These are phyloP conservation scores for Cyclostephanos tholiformis DNA, from an alignment of 108 stramenopile genomes.

Conservation along the genomic window DNA sequence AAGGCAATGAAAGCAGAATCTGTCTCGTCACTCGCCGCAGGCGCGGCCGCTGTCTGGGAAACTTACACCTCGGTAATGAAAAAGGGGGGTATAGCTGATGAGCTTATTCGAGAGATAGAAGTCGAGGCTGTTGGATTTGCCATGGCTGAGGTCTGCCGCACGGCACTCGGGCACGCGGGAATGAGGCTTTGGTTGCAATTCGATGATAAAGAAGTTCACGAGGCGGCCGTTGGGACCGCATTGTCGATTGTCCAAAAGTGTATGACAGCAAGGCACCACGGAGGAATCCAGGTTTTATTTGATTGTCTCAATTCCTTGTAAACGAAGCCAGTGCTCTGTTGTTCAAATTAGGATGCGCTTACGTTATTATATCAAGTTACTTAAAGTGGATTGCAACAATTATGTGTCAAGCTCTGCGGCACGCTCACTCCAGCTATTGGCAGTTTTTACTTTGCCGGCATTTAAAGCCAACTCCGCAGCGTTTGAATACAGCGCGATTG, in stretches of 20 bases:
- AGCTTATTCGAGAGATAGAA: constrained; percentile 61
- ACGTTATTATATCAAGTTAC: not conserved
- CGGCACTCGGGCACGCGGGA: constrained; percentile 77
- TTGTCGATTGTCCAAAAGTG: constrained; percentile 68
- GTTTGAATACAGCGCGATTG: constrained; percentile 55
- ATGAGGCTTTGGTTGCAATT: constrained; percentile 83
- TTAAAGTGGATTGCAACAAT: not conserved
- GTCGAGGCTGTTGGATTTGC: constrained; percentile 78
- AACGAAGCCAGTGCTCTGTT: not conserved
- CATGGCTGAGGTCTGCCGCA: constrained; percentile 75
- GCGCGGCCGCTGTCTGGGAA: constrained; percentile 56
- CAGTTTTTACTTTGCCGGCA: constrained; percentile 71
- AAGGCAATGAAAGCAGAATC: constrained; percentile 24
- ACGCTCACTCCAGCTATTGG: constrained; percentile 69
- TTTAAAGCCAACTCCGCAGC: constrained; percentile 67
- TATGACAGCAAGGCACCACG: constrained; percentile 64
- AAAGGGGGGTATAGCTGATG: constrained; percentile 46
- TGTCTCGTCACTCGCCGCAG: constrained; percentile 51
- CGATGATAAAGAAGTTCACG: constrained; percentile 62
- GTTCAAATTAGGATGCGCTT: not conserved
- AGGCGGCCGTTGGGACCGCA: constrained; percentile 62
- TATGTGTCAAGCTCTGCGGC: constrained; percentile 57
- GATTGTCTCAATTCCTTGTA: constrained; percentile 36
- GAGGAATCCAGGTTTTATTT: constrained; percentile 57
- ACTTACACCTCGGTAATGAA: constrained; percentile 51